These are phyloP conservation scores for Sedum album DNA, from an alignment of 164 flowering plant genomes.

Conservation along the genomic window DNA sequence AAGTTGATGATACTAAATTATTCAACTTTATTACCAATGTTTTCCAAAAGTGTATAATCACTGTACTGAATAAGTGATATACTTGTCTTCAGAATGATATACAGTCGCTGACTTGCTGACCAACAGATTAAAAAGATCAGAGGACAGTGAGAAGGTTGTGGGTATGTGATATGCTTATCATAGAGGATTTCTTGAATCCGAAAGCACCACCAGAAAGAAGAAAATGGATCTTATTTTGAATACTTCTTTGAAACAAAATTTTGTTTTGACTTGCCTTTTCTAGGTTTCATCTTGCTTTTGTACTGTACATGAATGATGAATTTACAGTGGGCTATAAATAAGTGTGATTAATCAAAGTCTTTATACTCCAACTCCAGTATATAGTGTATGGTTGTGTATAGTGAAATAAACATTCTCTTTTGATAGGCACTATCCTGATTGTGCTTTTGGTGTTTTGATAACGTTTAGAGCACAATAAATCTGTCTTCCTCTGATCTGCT, in stretches of 20 bases:
- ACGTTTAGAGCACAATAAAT: no score
- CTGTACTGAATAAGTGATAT: not conserved
- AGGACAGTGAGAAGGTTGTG: no score
- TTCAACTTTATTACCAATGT: not conserved
- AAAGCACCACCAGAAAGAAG: not conserved
- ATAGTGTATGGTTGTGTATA: no score
- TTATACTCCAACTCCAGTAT: no score
- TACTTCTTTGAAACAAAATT: no score
- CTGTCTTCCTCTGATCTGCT: no score
- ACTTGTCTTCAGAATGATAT: not conserved
- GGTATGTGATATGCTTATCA: not conserved
- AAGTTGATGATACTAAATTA: not conserved
- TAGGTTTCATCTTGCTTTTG: not conserved
- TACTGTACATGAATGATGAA: not conserved
- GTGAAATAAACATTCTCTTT: no score
- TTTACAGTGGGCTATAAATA: not conserved
- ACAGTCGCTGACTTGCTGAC: not conserved
- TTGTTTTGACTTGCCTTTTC: not conserved
- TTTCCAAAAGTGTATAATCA: not conserved
- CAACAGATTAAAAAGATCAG: no score
- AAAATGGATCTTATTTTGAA: not conserved
- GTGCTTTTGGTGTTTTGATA: no score
- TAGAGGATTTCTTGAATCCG: not conserved
- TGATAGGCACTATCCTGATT: no score
- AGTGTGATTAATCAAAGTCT: not conserved